Percentiles rank a stretch among this genome's conserved stretches.
phyloP scores from a whole-genome alignment of 2,329 filamentous ascomycete species.

The Sporothrix dimorphospora region DNA sequence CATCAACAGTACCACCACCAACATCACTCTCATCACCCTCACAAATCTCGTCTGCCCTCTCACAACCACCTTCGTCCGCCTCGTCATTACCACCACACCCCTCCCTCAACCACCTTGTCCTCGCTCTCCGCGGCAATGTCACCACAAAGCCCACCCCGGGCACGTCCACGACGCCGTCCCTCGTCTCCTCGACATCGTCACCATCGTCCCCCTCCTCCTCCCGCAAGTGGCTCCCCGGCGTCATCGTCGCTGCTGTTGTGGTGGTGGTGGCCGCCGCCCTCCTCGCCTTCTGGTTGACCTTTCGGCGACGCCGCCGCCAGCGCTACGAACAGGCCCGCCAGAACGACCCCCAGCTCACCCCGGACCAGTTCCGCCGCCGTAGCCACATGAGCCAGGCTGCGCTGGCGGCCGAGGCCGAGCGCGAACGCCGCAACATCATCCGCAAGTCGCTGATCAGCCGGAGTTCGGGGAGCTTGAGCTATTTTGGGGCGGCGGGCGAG shows the following conservation, averaged over 20 bases:
- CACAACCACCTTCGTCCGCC: not conserved
- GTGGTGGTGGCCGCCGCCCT: slow-evolving; percentile 34
- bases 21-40: not conserved
- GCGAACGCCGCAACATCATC: slow-evolving; percentile 47
- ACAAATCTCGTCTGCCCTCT: not conserved
- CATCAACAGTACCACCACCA: not conserved
- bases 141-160: not conserved
- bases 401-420: slow-evolving; percentile 42
- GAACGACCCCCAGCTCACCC: slow-evolving; percentile 37
- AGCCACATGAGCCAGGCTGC: slow-evolving; percentile 39
- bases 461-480: slow-evolving; percentile 30
- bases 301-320: slow-evolving; percentile 26
- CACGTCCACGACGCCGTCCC: not conserved
- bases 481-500: slow-evolving; percentile 20
- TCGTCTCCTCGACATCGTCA: not conserved
- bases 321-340: slow-evolving; percentile 36
- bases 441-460: slow-evolving; percentile 47
- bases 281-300: slow-evolving; percentile 12
- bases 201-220: not conserved
- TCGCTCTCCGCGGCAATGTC: slow-evolving; percentile 18
- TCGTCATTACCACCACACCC: not conserved
- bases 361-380: slow-evolving; percentile 34
- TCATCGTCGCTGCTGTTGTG: slow-evolving; percentile 37
- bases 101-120: not conserved
- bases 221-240: slow-evolving; percentile 25